Percentiles rank a stretch among this genome's conserved stretches.
phyloP scores from a whole-genome alignment of 2,329 filamentous ascomycete genomes.

The Colletotrichum endophyticum region DNA sequence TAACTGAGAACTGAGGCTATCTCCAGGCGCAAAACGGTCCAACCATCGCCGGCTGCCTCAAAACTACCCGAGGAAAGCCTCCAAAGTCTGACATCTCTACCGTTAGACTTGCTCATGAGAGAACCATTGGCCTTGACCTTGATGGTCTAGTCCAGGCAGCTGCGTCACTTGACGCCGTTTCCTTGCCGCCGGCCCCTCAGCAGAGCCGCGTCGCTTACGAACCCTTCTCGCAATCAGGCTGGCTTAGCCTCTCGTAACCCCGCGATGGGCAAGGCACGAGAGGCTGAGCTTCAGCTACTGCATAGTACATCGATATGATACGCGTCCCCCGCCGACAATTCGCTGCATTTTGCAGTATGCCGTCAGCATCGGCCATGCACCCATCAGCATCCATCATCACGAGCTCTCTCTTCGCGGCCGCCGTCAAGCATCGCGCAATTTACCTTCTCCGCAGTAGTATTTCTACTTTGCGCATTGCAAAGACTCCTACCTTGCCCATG shows the following conservation, averaged over 20 bases:
- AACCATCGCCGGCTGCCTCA: not conserved
- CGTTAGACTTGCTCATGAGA: not conserved
- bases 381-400: not conserved
- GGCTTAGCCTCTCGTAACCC: not conserved
- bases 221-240: not conserved
- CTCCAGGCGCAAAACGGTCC: not conserved
- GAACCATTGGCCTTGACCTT: not conserved
- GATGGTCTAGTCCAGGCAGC: not conserved
- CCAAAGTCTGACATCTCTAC: not conserved
- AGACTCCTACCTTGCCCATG: not conserved
- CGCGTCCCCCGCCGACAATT: not conserved
- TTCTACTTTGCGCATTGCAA: not conserved
- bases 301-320: not conserved
- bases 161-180: not conserved
- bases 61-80: not conserved
- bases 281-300: not conserved
- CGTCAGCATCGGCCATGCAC: not conserved
- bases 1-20: not conserved
- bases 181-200: not conserved
- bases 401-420: not conserved
- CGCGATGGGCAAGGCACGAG: not conserved
- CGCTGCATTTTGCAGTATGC: not conserved
- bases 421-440: not conserved
- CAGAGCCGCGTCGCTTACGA: not conserved
- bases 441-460: not conserved